A percentile compares a stretch with the other conserved stretches of the same genome.
phyloP scores from a whole-genome alignment of 2,329 filamentous ascomycete genomes.

The Hypoxylon sp. region DNA sequence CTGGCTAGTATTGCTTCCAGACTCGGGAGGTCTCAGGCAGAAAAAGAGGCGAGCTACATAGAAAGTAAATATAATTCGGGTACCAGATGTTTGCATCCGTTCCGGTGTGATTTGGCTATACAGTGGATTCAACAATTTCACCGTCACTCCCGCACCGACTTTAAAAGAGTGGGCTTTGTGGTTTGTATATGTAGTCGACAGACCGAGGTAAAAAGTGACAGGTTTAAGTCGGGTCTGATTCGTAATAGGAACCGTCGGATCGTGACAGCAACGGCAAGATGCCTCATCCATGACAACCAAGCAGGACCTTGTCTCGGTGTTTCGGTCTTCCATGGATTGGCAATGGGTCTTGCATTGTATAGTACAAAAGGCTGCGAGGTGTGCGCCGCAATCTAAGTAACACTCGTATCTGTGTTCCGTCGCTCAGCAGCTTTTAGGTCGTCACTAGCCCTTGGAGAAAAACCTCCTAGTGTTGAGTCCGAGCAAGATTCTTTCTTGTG shows the following conservation, averaged over 20 bases:
- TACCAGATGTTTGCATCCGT: slow-evolving; percentile 44
- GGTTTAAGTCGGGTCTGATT: slow-evolving; percentile 33
- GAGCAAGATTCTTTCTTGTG: slow-evolving; percentile 36
- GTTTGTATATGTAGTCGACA: slow-evolving; percentile 28
- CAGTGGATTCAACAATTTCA: slow-evolving; percentile 26
- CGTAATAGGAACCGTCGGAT: slow-evolving; percentile 45
- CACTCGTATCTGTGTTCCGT: slow-evolving; percentile 43
- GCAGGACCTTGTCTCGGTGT: slow-evolving; percentile 41
- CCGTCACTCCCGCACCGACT: slow-evolving; percentile 26
- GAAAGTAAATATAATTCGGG: slow-evolving; percentile 34
- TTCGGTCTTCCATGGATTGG: slow-evolving; percentile 38
- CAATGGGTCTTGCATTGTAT: slow-evolving; percentile 32
- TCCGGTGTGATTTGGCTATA: slow-evolving; percentile 26
- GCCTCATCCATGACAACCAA: slow-evolving; percentile 45
- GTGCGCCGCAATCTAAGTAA: slow-evolving; percentile 44
- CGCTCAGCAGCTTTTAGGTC: slow-evolving; percentile 31
- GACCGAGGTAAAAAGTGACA: slow-evolving; percentile 21
- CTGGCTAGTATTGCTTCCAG: slow-evolving; percentile 15
- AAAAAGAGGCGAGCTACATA: slow-evolving; percentile 44
- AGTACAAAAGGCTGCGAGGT: slow-evolving; percentile 27
- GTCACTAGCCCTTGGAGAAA: slow-evolving; percentile 27
- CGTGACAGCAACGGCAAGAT: slow-evolving; percentile 49
- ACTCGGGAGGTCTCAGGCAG: slow-evolving; percentile 30
- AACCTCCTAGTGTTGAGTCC: slow-evolving; percentile 32
- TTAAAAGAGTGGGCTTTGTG: slow-evolving; percentile 20